Conservation (phyloP, 2,329 filamentous ascomycete genomes). For the Fonsecaea erecta region DNA sequence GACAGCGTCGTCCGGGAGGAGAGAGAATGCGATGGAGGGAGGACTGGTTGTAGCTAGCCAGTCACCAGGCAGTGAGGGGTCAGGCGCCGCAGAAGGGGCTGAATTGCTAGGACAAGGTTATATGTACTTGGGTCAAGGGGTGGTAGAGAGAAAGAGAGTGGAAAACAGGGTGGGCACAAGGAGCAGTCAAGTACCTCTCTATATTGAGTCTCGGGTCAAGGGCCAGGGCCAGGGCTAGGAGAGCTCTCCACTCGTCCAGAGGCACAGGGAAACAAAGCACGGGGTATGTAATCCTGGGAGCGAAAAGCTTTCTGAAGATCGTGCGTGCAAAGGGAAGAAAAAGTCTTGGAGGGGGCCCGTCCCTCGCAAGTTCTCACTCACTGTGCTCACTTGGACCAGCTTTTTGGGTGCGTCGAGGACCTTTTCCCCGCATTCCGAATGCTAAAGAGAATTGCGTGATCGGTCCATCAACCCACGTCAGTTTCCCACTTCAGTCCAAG, state of each 20-base stretch:
- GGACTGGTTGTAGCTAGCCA: not conserved
- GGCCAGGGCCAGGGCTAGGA: not conserved
- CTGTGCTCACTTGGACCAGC: not conserved
- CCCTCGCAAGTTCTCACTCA: not conserved
- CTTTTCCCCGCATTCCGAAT: constrained; percentile 18
- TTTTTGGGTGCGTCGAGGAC: not conserved
- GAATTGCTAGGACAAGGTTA: not conserved
- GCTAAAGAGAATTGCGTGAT: constrained; percentile 23
- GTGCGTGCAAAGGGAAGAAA: not conserved
- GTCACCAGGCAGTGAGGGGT: not conserved
- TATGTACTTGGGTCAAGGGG: not conserved
- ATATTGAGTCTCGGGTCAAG: not conserved
- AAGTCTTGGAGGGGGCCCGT: not conserved
- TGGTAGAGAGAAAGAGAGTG: not conserved
- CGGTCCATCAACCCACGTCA: constrained; percentile 14
- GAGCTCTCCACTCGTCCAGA: not conserved
- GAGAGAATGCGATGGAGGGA: no score
- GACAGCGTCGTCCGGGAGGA: not conserved
- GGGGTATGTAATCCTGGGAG: not conserved
- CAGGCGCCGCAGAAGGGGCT: not conserved
- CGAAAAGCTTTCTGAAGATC: constrained; percentile 1
- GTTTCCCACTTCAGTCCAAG: not conserved
- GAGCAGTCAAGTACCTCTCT: not conserved
- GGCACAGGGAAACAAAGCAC: not conserved
- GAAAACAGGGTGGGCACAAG: not conserved